Conservation (phyloP, 1,139 yeast genomes). For the Eremothecium sinecaudum region DNA sequence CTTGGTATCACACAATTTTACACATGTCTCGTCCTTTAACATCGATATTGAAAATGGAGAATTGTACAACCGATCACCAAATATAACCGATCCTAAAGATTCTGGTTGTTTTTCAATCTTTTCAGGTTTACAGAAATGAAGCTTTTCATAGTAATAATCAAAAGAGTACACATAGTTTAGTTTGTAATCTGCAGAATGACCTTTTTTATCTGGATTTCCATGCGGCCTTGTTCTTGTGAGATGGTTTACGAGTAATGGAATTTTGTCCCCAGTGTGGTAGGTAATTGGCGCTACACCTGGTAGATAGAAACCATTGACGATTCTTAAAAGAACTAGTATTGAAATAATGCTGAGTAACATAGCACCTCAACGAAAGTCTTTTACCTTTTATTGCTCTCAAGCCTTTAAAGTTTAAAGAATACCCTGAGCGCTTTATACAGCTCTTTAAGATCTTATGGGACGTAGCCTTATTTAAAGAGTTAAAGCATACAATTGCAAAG, state of each 20-base stretch:
- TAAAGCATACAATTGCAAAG: no score
- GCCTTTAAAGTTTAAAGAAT: no score
- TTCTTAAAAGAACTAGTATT: background rate
- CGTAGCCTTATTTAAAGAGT: no score
- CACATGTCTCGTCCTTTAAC: conserved; percentile 65
- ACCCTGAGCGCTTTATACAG: no score
- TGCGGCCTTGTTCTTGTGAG: conserved; percentile 66
- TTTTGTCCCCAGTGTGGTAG: conserved; percentile 58
- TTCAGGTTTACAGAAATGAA: conserved; percentile 78
- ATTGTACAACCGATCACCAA: conserved; percentile 91
- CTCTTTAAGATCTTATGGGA: no score
- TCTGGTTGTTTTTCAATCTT: conserved; percentile 61
- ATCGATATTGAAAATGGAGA: conserved; percentile 78
- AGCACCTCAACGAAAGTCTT: no score
- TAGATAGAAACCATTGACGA: conserved; percentile 57
- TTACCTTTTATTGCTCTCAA: no score
- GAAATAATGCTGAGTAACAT: no score
- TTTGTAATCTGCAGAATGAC: conserved; percentile 33
- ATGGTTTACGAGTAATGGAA: conserved; percentile 79
- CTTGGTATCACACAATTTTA: conserved; percentile 45
- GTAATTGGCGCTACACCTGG: conserved; percentile 96
- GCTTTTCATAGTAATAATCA: conserved; percentile 77
- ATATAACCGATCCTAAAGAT: conserved; percentile 82
- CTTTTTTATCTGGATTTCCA: conserved; percentile 28
- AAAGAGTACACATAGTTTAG: conserved; percentile 57